Evolutionary conservation across 805 yeast genomes (phyloP), one percentile per base, ranked within the genome.

Genomic region (Starmerella cellae): DNA sequence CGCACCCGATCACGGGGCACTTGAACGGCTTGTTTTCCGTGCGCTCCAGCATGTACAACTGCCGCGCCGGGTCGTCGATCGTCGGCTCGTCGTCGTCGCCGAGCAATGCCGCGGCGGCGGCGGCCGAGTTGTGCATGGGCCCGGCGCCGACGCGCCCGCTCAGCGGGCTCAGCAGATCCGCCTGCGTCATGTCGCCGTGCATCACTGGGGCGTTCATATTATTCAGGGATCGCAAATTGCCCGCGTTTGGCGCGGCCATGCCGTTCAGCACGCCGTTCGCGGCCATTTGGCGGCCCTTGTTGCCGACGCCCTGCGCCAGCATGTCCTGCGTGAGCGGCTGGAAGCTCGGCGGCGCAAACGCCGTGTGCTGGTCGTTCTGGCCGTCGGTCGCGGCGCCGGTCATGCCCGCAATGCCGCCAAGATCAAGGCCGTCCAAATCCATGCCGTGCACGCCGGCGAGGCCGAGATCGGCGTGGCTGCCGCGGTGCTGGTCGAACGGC

Each of bases 1-100:
- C 96, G 63, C 98, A 91, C 6, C 98, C 98, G 56, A 85, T 82
- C 35, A 91, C 98, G 0, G 97, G 98, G 66, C 98, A 91, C 60
- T 81, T 85, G 67, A 79, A 91, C 24, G 98, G 98, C 61, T 91
- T 79, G 60, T 84, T 82, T 53, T 87, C 95, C 45, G 82, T 87
- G 48, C 77, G 79, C 62, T 87, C 96, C 68, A 82, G 78, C 27
- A 87, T 95, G 58, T 91, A 88, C 45, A 88, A 65, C 58, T 87
- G 91, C 50, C 97, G 73, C 1, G 96, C 95, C 0, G 97, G 98
- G 61, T 91, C 96, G 62, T 88, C 96, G 38, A 91, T 87, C 61
- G 85, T 85, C 68, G 79, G 78, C 44, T 77, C 77, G 47, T 75
- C 77, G 44, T 77, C 83, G 42, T 64, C 67, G 31, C 61, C 66